Conservation (phyloP, 148 eudicot species). For the Mesembryanthemum crystallinum region DNA sequence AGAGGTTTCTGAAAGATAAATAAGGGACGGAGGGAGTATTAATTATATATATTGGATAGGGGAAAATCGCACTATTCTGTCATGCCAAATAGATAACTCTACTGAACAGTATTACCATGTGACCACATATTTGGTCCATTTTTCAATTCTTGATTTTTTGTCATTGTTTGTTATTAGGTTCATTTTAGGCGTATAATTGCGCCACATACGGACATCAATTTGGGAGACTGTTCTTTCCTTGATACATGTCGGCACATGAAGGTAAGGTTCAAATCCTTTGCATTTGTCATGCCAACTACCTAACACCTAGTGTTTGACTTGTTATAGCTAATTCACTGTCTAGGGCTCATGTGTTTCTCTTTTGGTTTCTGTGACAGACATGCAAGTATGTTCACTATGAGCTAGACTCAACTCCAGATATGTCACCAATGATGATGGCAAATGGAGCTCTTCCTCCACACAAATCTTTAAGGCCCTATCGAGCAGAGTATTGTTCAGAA, state of each 20-base stretch:
- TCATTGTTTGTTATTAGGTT: conserved; percentile 47
- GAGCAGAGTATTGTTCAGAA: conserved; percentile 92
- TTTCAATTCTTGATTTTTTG: not conserved
- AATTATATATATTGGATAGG: too few relatives aligned
- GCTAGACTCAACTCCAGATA: conserved; percentile 88
- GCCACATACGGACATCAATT: conserved; percentile 79
- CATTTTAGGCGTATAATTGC: conserved; percentile 96
- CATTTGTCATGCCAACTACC: not conserved
- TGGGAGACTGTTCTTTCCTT: conserved; percentile 95
- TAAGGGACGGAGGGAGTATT: too few relatives aligned
- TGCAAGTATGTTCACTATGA: conserved; percentile 99
- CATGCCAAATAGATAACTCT: too few relatives aligned
- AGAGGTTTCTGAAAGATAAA: too few relatives aligned
- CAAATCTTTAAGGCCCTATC: conserved; percentile 63
- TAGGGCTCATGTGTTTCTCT: not conserved
- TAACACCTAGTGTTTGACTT: not conserved
- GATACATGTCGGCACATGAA: conserved; percentile 99
- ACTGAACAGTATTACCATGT: not conserved
- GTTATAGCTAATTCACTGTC: not conserved
- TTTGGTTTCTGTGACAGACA: conserved; percentile 43
- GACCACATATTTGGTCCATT: not conserved
- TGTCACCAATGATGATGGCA: conserved; percentile 68
- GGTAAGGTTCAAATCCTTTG: conserved; percentile 36
- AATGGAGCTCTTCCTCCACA: conserved; percentile 46
- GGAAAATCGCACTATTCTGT: too few relatives aligned